A percentile compares a stretch with the other conserved stretches of the same genome.
Evolutionary conservation across 2,329 filamentous ascomycete genomes (phyloP).

Genomic region (Sporothrix sp.): DNA sequence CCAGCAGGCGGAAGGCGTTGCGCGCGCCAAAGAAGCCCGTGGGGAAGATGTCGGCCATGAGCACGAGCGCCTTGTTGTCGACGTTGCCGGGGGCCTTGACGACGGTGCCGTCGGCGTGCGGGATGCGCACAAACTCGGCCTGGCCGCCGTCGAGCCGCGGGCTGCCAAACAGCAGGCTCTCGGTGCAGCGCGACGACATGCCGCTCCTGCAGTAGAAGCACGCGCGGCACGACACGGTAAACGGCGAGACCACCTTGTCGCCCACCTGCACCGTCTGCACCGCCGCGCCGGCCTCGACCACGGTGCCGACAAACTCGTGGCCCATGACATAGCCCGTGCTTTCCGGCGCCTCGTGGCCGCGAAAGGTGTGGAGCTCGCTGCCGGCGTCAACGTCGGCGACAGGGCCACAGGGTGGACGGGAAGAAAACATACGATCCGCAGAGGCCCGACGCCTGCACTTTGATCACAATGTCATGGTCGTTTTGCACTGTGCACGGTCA

Average conservation of each 20-base stretch:
- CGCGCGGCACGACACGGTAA: conserved; percentile 65
- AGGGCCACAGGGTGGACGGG: background rate
- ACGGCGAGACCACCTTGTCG: conserved; percentile 73
- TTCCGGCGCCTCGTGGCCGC: conserved; percentile 67
- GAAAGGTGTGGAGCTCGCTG: conserved; percentile 78
- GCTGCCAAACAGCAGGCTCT: conserved; percentile 61
- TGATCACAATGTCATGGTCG: conserved; percentile 68
- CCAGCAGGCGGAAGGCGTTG: conserved; percentile 61
- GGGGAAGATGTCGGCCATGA: conserved; percentile 92
- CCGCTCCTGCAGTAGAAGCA: conserved; percentile 81
- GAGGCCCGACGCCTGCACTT: conserved; percentile 71
- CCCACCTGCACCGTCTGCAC: conserved; percentile 63
- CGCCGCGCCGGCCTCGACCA: conserved; percentile 55
- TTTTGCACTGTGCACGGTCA: conserved; percentile 48
- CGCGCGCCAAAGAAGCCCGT: conserved; percentile 75
- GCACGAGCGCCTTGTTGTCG: conserved; percentile 62
- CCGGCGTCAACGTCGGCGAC: background rate
- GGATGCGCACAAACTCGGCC: conserved; percentile 74
- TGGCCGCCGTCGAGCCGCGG: conserved; percentile 64
- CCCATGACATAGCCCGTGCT: conserved; percentile 59
- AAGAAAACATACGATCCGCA: conserved; percentile 64
- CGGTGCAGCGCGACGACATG: conserved; percentile 66
- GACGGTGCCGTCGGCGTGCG: conserved; percentile 71
- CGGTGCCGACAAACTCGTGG: conserved; percentile 76
- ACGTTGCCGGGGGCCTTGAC: conserved; percentile 63